Percentiles rank a stretch among this genome's conserved stretches.
Conservation (phyloP, 164 flowering plant genomes). For the Sextonia rubra region DNA sequence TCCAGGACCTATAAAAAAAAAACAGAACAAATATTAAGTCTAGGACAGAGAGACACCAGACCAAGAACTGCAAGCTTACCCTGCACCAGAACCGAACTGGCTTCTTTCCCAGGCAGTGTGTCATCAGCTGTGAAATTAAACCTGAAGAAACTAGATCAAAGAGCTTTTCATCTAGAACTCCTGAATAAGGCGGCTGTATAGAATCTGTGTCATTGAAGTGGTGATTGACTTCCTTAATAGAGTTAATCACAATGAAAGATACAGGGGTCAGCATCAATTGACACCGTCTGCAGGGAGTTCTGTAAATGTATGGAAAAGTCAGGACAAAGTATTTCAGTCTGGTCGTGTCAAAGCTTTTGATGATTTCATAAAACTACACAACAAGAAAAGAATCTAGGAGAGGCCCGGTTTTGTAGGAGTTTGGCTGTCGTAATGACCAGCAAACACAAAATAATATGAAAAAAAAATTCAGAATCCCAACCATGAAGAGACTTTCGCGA, state of each 20-base stretch:
- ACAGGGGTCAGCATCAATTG: conserved; percentile 55
- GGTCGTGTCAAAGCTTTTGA: too few relatives aligned
- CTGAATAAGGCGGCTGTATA: conserved; percentile 8
- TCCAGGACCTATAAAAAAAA: too few relatives aligned
- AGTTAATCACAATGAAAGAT: conserved; percentile 50
- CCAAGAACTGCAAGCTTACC: conserved; percentile 32
- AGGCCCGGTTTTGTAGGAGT: too few relatives aligned
- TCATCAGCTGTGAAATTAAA: conserved; percentile 39
- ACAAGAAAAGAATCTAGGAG: too few relatives aligned
- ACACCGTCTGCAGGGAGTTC: conserved; percentile 28
- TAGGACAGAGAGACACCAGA: not conserved
- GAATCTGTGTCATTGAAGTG: conserved; percentile 12
- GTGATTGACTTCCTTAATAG: conserved; percentile 27
- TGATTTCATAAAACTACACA: too few relatives aligned
- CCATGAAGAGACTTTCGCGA: too few relatives aligned
- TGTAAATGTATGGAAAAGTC: conserved; percentile 4
- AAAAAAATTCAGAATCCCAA: too few relatives aligned
- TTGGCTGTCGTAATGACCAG: too few relatives aligned
- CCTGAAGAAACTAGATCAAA: conserved; percentile 26
- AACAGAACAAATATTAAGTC: too few relatives aligned
- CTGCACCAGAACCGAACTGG: conserved; percentile 45
- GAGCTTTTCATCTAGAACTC: conserved; percentile 8
- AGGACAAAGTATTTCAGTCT: not conserved
- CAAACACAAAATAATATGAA: too few relatives aligned
- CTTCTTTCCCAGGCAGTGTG: conserved; percentile 16